Evolutionary conservation across 2,329 filamentous ascomycete genomes (phyloP).

Genomic region (Sclerotinia subarctica): DNA sequence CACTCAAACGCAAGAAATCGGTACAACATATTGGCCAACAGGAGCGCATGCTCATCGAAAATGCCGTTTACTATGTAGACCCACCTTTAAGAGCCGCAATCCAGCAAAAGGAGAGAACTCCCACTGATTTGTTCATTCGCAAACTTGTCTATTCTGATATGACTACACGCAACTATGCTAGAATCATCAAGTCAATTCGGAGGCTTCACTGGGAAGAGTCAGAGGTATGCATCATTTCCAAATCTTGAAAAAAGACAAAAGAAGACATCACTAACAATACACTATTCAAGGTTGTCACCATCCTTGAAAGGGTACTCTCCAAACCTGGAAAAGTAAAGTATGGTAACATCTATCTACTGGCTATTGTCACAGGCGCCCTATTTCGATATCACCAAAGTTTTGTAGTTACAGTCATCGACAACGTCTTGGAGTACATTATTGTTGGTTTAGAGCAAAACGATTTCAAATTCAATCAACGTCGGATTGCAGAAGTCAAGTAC

Average conservation of each 20-base stretch:
- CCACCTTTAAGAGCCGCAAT: constrained; percentile 91
- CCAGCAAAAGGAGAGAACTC: constrained; percentile 92
- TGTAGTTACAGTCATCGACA: constrained; percentile 86
- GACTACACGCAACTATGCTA: constrained; percentile 90
- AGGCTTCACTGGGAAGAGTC: constrained; percentile 96
- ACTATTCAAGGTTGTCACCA: constrained; percentile 37
- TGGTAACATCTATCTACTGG: constrained; percentile 90
- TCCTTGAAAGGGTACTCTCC: constrained; percentile 78
- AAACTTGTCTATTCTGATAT: constrained; percentile 92
- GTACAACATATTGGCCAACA: constrained; percentile 93
- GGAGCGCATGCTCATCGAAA: constrained; percentile 97
- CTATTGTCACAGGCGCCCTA: constrained; percentile 82
- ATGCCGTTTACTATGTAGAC: constrained; percentile 96
- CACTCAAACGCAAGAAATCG: constrained; percentile 89
- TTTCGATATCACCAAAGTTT: constrained; percentile 92
- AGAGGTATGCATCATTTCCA: constrained; percentile 53
- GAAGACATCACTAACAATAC: constrained; percentile 15
- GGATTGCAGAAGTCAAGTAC: constrained; percentile 94
- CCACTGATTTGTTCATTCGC: constrained; percentile 87
- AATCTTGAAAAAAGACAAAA: too few species aligned
- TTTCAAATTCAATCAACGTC: constrained; percentile 94
- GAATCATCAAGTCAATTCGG: constrained; percentile 88
- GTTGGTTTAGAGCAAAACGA: constrained; percentile 92
- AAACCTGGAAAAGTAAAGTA: constrained; percentile 98
- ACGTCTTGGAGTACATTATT: constrained; percentile 81